Evolutionary conservation across 768 basidiomycete genomes (phyloP), one percentile per base, ranked within the genome.

Genomic region (Mycena vulgaris): DNA sequence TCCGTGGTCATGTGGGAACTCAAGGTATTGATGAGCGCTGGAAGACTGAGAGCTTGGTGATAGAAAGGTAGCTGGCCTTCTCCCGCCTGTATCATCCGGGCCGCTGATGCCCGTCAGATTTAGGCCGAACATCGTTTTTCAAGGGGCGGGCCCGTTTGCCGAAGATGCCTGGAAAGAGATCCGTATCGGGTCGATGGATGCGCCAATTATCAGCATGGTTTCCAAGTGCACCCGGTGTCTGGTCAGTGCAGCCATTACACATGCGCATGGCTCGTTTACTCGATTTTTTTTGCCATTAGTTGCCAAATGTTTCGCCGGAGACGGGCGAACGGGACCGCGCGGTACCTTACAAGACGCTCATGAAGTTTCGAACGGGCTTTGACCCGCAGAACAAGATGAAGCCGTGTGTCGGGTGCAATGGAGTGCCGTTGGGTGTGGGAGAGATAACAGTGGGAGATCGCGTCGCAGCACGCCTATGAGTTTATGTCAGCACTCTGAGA

Each of bases 131-230:
- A 89, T 95, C 58, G 86, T 94, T 9, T 77, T 94, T 72, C 81
- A 81, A 62, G 93, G 93, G 21, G 91, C 87, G 2, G 86, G 85
- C 5, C 88, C 93, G 6, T 95, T 93, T 76, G 86, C 88, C 13
- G 93, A 95, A 77, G 93, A 95, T 73, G 78, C 83, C 40, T 89
- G 92, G 87, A 87, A 89, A 67, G 89, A 90, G 76, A 86, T 94
- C 42, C 72, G 78, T 5, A 85, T 93, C 74, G 86, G 86, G 33
- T 80, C 85, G 56, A 75, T 40, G 40, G 75, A 75, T 13, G 78
- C 82, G n/a, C 82, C 85, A 31, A 65, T 76, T 14, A 83, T 94
- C 65, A 83, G 83, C 21, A 81, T 94, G 4, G 92, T 95, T 27
- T 89, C 88, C 14, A 89, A 89, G 67, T 94, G 93, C 77, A 77